Base-by-base conservation (phyloP, 352 stramenopile genomes). In the Globisporangium rhizosaccharum region DNA sequence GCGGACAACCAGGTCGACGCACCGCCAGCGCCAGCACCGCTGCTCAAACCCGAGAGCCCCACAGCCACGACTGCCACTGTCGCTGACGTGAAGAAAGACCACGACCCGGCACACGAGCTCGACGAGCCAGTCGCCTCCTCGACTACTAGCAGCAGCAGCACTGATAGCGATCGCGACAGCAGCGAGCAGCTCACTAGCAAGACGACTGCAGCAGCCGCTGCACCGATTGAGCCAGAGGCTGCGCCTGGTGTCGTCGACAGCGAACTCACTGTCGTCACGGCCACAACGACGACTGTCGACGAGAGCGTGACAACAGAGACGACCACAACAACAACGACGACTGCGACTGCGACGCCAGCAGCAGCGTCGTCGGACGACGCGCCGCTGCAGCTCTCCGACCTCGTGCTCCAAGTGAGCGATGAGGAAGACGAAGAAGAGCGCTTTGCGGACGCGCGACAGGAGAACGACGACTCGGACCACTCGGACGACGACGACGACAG, bases 341-440 rank as follows among this genome's bases (percentile, higher is more conserved):
- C 12, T 7, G 41, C 23, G 23, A 12, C 25, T 42, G 37, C 44
- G 20, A 23, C 39, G 39, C 2, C 28, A 6, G 28, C 17, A 3
- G 14, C 20, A n/a, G 26, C 28, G 37, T 36, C 46, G 5, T 28
- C 20, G 2, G 33, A 7, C 0, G 55, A 66, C 10, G 56, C 20
- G 1, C 58, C 68, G 7, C 37, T 65, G 3, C 44, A 28, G 44
- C 44, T 49, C 7, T 44, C 72, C 33, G 52, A 75, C 53, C 67
- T 71, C 26, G 41, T 76, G 30, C 51, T 62, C 2, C 36, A 59
- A 0, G 65, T 63, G 12, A 59, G 69, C 36, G 67, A 70, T 8
- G 63, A 69, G 1, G 69, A 51, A 25, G 44, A 76, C 15, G 72
- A 84, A 44, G 72, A 82, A 28, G 73, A 82, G 51, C 64, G 62